Base-by-base conservation (phyloP, 2,329 filamentous ascomycete species). In the Diaporthe sp. region DNA sequence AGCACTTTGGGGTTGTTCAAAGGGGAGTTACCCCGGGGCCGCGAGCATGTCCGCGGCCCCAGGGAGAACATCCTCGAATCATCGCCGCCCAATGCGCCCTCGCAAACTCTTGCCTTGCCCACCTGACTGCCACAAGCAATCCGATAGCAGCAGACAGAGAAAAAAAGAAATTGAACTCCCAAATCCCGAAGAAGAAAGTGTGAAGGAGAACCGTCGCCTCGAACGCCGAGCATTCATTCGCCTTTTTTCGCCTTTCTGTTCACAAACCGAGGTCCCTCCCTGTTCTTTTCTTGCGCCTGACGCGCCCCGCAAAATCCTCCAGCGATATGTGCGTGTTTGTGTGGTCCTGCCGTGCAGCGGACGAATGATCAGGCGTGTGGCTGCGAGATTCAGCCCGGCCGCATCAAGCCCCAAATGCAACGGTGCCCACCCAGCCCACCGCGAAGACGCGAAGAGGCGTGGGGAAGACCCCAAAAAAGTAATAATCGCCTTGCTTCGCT, bases 341-440 rank as follows among this genome's bases (percentile, higher is more conserved):
- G 55, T 39, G 35, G 56, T 61, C n/a, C 61, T 7, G 17, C 44
- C 22, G 19, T 25, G 30, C 25, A 35, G 63, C 61, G 42, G 63
- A 37, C 63, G 63, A 66, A 51, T 66, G 44, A 37, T 19, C 25
- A 12, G 30, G 32, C 63, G 9, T 53, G 63, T 68, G 63, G 63
- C 63, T 10, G 63, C 63, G 47, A 32, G 30, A 51, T 35, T 53
- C 44, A 37, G 44, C 63, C 63, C 63, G 39, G 47, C 63, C 63
- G 47, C 63, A 68, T 37, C 63, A 68, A 68, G 63, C 63, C 63
- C 9, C 63, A 68, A 53, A 68, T 68, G 63, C 63, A 68, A 68
- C 47, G 47, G 47, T 51, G 47, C 47, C 59, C 59, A 25, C 15
- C 37, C 39, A 63, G 47, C 63, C n/a, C 44, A 27, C 61, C 44